A percentile compares a stretch with the other conserved stretches of the same genome.
Evolutionary conservation across 805 yeast species (phyloP).

Genomic region (Teunomyces panamensis): DNA sequence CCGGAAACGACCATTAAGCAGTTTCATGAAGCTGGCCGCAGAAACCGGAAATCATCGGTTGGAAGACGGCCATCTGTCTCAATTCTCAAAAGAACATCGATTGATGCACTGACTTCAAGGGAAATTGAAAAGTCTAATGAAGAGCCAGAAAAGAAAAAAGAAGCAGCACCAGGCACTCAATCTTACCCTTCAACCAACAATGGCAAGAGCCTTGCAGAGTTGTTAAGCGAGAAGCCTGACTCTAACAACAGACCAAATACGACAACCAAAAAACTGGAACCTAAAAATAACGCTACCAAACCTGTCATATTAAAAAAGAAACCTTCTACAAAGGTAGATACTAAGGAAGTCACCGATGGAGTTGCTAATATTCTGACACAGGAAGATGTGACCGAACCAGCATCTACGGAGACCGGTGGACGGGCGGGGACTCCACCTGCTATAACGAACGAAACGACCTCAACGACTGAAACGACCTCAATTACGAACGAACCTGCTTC

Average conservation of each 20-base stretch:
- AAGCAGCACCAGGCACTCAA: slow-evolving; percentile 20
- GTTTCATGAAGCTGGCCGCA: slow-evolving; percentile 8
- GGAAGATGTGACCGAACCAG: not conserved
- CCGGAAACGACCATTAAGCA: slow-evolving; percentile 43
- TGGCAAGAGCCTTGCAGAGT: slow-evolving; percentile 39
- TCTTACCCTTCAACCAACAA: slow-evolving; percentile 16
- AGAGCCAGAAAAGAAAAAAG: not conserved
- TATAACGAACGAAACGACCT: not conserved
- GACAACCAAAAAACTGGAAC: slow-evolving; percentile 15
- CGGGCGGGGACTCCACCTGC: not conserved
- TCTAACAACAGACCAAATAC: slow-evolving; percentile 15
- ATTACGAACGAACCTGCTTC: not conserved
- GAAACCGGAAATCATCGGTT: slow-evolving; percentile 6
- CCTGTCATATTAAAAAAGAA: slow-evolving; percentile 42
- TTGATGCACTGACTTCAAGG: not conserved
- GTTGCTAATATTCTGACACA: not conserved
- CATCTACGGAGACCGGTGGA: no score
- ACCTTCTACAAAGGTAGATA: not conserved
- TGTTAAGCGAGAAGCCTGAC: slow-evolving; percentile 27
- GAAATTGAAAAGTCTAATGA: not conserved
- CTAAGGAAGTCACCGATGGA: not conserved
- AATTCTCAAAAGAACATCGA: slow-evolving; percentile 16
- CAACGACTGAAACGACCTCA: not conserved
- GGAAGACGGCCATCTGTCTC: slow-evolving; percentile 16
- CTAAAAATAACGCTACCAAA: slow-evolving; percentile 24